Base-by-base conservation (phyloP, 495 filamentous ascomycete species). In the Aspergillus taichungensis region DNA sequence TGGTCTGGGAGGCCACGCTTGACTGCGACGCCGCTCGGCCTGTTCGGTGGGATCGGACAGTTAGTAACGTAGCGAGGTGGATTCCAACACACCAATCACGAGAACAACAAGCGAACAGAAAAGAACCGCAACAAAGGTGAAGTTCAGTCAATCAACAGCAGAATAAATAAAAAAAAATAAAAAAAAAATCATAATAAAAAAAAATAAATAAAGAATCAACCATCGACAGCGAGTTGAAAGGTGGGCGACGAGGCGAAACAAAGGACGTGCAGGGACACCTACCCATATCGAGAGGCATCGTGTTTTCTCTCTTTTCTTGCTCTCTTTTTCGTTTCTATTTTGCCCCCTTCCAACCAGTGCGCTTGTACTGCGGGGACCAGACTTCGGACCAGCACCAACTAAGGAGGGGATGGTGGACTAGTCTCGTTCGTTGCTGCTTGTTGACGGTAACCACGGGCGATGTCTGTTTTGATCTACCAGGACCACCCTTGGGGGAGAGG, bases 1-100 rank as follows among this genome's bases (percentile, higher is more conserved):
- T 68, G 13, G 63, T 56, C 46, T 72, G 69, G 40, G 69, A 71
- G 36, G 56, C 56, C 45, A 47, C 53, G 49, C 56, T 63, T 5
- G 60, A 59, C 45, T 59, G 61, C 40, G 58, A 64, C 37, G 52
- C 53, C 32, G 57, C 58, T 53, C 58, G 54, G 37, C 42, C 61
- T 57, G 36, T 39, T 49, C 10, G 11, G 52, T 51, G 8, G 27
- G 40, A 18, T 34, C 24, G 42, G 24, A 34, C 35, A 36, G 39
- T 56, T 50, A 59, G 53, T 49, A 33, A 46, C 31, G 13, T 37
- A 35, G 34, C 34, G 4, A 24, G 1, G 18, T 24, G 18, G 18
- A 24, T 24, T 24, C 18, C 18, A 24, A 24, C 18, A 24, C 18
- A 24, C 18, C 18, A 24, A 24, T 24, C 18, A 24, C 18, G 18